Evolutionary conservation across 1,284 basidiomycete species (phyloP).

Genomic region (Sanguinoderma infundibulare): DNA sequence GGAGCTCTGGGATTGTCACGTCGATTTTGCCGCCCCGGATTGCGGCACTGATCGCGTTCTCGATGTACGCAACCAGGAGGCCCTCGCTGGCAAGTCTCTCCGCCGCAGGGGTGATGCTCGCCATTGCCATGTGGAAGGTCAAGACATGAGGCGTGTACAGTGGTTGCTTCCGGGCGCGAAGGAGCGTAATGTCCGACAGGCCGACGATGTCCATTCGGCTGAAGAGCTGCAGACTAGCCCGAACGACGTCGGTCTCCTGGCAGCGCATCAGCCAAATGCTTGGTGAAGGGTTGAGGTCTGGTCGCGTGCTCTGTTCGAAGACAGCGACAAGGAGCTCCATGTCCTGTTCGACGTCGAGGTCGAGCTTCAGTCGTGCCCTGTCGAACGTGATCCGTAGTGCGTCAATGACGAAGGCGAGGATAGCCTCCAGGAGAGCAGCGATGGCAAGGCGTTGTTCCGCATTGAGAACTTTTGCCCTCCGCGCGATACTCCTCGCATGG

Average conservation of each 20-base stretch:
- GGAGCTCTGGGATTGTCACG: constrained; percentile 68
- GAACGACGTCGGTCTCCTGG: constrained; percentile 83
- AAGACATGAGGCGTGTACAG: constrained; percentile 79
- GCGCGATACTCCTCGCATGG: constrained; percentile 57
- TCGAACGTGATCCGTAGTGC: constrained; percentile 73
- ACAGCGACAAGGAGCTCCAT: constrained; percentile 81
- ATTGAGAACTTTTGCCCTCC: constrained; percentile 54
- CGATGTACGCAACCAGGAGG: constrained; percentile 80
- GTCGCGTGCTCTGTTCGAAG: constrained; percentile 79
- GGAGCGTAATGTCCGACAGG: constrained; percentile 61
- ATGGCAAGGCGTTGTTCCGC: constrained; percentile 66
- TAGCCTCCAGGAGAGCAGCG: constrained; percentile 61
- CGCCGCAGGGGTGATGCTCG: constrained; percentile 75
- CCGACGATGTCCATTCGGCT: constrained; percentile 73
- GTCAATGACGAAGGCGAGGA: constrained; percentile 69
- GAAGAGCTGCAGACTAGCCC: constrained; percentile 77
- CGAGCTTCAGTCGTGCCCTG: constrained; percentile 58
- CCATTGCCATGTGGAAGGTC: constrained; percentile 87
- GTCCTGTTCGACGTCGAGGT: constrained; percentile 75
- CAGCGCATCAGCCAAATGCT: constrained; percentile 79
- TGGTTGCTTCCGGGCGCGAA: constrained; percentile 65
- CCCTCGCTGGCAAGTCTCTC: constrained; percentile 88
- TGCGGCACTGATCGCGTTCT: constrained; percentile 78
- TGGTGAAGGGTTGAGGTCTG: constrained; percentile 69
- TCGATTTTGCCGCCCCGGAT: constrained; percentile 79